Base-by-base conservation (phyloP, 495 filamentous ascomycete genomes). In the Lasiosphaeris hirsuta region DNA sequence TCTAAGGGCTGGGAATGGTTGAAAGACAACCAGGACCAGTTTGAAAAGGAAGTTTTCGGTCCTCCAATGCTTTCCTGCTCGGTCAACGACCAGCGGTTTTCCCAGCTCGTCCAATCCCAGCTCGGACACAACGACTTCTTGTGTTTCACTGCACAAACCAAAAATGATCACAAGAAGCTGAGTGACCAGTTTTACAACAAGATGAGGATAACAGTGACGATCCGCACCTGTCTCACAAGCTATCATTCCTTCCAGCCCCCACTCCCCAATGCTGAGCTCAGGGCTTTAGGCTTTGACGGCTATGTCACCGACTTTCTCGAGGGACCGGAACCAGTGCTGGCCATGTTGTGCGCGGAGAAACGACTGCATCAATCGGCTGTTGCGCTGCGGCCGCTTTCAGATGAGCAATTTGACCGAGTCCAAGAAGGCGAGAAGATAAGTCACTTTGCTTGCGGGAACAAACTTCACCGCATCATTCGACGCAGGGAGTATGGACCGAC, bases 11-110 rank as follows among this genome's bases (percentile, higher is more conserved):
- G 92, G 84, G 79, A 84, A 45, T 97, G 92, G 90, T 72, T 97
- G 54, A 78, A 86, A 59, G 66, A 84, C 2, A 84, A 97, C 68
- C 82, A 79, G 41, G 69, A 81, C 61, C 67, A 79, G 23, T 97
- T 97, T 56, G 82, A 92, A 67, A 83, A 87, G 52, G 80, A 88
- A 59, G 86, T 97, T 18, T 92, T 90, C 69, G 92, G 90, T 0
- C 94, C 94, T 14, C 85, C 94, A 0, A 79, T 93, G 55, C 73
- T 99, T 11, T 84, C 79, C 18, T 96, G 93, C 69, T 88, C 88
- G 0, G 70, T 97, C 37, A 92, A 87, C 54, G 84, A 96, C 65
- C 81, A 81, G 13, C 81, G 74, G 51, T 92, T 87, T 64, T 85
- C 86, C 18, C 78, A 90, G 65, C 80, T 83, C 8, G 73, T 99